Base-by-base conservation (phyloP, 176 grass and related monocot genomes). In the Eremochloa ophiuroides region DNA sequence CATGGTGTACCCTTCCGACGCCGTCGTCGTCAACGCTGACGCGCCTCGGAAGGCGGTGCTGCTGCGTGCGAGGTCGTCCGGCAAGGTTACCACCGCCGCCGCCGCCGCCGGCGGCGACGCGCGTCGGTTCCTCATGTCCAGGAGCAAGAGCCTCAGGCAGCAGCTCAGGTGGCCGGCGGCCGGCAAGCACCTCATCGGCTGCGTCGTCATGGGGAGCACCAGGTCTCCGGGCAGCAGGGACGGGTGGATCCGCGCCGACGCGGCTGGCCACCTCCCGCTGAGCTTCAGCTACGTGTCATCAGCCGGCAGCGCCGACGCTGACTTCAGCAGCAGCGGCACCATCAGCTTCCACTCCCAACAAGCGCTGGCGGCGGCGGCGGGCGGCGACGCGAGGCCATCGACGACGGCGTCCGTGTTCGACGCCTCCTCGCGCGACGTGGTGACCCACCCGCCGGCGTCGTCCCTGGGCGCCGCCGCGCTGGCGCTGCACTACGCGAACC, bases 401-500 rank as follows among this genome's bases (percentile, higher is more conserved):
- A 68, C 80, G 71, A 62, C 66, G 41, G 62, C 62, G 48, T 84
- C 89, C 22, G 75, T 90, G 67, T 88, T 92, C 56, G 69, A 66
- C 39, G 46, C 74, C 7, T 64, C 72, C 8, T 61, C 55, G 0
- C 69, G 53, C 72, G 44, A 55, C 35, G 46, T 27, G 59, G 43
- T 85, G 18, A 29, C 23, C 7, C 86, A 41, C 58, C 73, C 85
- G 7, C 91, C 89, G 0, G 82, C 22, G 37, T 44, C 69, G 35
- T 87, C 89, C 2, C 85, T 97, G 10, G 85, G 91, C 10, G 87
- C 66, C 9, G 91, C 87, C 0, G 94, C 74, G 3, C 62, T 97
- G 62, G 89, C 94, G 0, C 44, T 80, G 47, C 94, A 90, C 65
- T 97, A 92, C 55, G 89, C 94, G 2, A 88, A 90, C 62, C 78